phyloP scores from a whole-genome alignment of 805 yeast species.

The Kodamaea leandrae region DNA sequence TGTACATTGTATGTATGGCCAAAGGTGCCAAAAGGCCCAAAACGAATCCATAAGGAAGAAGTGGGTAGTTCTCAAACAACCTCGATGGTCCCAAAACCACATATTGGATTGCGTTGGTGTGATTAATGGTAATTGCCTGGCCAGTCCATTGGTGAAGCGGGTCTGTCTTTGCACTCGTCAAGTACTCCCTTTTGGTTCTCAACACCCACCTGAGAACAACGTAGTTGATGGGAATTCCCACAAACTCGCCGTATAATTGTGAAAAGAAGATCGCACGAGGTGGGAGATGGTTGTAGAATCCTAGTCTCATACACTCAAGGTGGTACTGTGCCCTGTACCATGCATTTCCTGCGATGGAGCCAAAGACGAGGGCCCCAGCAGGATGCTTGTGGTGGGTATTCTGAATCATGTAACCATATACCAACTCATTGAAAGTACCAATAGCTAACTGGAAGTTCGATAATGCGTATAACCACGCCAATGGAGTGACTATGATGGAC shows the following conservation, averaged over 20 bases:
- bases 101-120: conserved; percentile 51
- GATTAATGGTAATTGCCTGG: conserved; percentile 38
- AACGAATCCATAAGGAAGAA: conserved; percentile 44
- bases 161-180: conserved; percentile 35
- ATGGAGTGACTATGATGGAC: conserved; percentile 45
- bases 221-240: conserved; percentile 55
- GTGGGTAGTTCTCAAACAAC: conserved; percentile 41
- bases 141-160: conserved; percentile 55
- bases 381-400: conserved; percentile 36
- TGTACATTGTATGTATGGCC: conserved; percentile 27
- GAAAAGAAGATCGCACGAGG: conserved; percentile 50
- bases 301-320: conserved; percentile 41
- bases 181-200: conserved; percentile 35
- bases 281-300: conserved; percentile 53
- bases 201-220: conserved; percentile 48
- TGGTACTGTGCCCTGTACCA: conserved; percentile 44
- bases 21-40: conserved; percentile 41
- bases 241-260: conserved; percentile 49
- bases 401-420: conserved; percentile 48
- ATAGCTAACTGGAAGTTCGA: conserved; percentile 53
- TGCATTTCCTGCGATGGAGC: conserved; percentile 53
- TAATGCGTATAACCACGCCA: conserved; percentile 49
- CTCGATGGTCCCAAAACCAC: conserved; percentile 50
- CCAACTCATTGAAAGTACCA: conserved; percentile 50
- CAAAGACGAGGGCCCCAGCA: conserved; percentile 48